Conservation (phyloP, 208 protist species). For the Trypanosoma brucei region DNA sequence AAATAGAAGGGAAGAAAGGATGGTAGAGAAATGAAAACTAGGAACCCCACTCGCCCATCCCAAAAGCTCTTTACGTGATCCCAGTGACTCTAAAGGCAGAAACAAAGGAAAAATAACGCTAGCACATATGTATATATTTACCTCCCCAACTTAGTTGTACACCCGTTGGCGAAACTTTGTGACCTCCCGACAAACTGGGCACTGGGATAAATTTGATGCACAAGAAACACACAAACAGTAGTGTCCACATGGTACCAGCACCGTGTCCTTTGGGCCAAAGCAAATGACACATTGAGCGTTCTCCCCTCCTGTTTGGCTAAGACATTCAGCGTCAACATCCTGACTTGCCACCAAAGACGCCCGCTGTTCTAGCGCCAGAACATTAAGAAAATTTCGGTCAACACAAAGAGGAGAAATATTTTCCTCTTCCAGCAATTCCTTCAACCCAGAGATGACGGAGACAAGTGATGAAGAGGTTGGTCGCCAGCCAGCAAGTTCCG, state of each 20-base stretch:
- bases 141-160: not conserved
- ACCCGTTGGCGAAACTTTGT: constrained; percentile 40
- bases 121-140: not conserved
- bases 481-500: constrained; percentile 43
- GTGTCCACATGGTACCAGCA: constrained; percentile 56
- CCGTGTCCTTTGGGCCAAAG: constrained; percentile 33
- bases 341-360: not conserved
- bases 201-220: constrained; percentile 39
- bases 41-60: too few species aligned
- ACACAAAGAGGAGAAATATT: constrained; percentile 42
- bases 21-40: too few species aligned
- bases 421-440: constrained; percentile 24
- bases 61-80: not conserved
- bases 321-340: not conserved
- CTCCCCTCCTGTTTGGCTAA: not conserved
- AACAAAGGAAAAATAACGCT: not conserved
- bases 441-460: constrained; percentile 25
- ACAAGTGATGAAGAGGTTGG: constrained; percentile 34
- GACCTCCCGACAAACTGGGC: constrained; percentile 43
- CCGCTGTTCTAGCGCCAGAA: not conserved
- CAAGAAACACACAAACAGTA: constrained; percentile 47
- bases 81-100: not conserved
- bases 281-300: constrained; percentile 38
- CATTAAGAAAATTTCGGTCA: constrained; percentile 20
- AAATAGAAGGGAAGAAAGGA: too few species aligned